A percentile compares a stretch with the other conserved stretches of the same genome.
These are phyloP conservation scores for Cyclotella choctawhatcheeana DNA, from an alignment of 108 stramenopile species.

Conservation along the genomic window DNA sequence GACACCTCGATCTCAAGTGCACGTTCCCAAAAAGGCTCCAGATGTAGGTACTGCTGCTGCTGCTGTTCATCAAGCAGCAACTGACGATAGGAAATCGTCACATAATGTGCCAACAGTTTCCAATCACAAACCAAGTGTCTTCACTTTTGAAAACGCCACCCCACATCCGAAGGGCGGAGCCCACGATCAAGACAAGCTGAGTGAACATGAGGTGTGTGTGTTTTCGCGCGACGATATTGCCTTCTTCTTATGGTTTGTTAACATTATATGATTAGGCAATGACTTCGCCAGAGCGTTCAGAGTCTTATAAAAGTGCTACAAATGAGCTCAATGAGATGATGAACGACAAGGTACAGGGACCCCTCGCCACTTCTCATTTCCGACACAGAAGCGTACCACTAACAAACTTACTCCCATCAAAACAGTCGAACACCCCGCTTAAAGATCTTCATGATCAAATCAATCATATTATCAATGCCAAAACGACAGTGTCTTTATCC, in stretches of 20 bases:
- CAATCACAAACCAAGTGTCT: not conserved
- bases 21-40: not conserved
- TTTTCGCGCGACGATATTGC: not conserved
- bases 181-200: not conserved
- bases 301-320: conserved; percentile 3
- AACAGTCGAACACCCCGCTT: conserved; percentile 4
- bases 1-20: not conserved
- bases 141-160: not conserved
- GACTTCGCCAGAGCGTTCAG: not conserved
- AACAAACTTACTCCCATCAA: too few relatives aligned
- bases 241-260: not conserved
- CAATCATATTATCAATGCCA: not conserved
- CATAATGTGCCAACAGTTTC: too few relatives aligned
- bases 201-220: not conserved
- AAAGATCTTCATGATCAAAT: conserved; percentile 19
- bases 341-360: not conserved
- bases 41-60: not conserved
- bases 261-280: not conserved
- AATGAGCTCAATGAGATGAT: conserved; percentile 5
- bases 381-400: too few relatives aligned
- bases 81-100: not conserved
- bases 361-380: not conserved
- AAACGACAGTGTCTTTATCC: not conserved
- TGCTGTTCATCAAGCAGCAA: not conserved
- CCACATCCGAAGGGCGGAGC: not conserved